phyloP scores from a whole-genome alignment of 148 eudicot genomes.

The Linanthus parryae region DNA sequence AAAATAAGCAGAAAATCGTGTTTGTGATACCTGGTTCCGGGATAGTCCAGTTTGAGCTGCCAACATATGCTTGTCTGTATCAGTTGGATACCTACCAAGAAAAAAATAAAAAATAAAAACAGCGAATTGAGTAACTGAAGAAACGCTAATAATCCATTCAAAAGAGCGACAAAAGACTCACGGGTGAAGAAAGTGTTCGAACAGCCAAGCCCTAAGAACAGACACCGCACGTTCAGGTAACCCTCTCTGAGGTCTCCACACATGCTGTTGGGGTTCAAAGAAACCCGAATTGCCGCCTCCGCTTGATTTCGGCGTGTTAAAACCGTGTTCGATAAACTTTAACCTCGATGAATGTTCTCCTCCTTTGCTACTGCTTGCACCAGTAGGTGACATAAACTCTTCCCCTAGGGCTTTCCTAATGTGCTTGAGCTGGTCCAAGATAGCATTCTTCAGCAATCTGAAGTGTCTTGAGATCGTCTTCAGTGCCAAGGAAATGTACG shows the following conservation, averaged over 20 bases:
- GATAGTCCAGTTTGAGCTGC: slow-evolving; percentile 41
- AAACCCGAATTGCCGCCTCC: slow-evolving; percentile 16
- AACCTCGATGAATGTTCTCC: slow-evolving; percentile 15
- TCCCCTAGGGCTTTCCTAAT: slow-evolving; percentile 38
- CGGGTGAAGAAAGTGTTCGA: slow-evolving; percentile 94
- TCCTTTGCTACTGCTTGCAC: slow-evolving; percentile 24
- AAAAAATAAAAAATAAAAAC: too few relatives aligned
- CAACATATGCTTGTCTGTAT: slow-evolving; percentile 41
- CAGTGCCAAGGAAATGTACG: slow-evolving; percentile 56
- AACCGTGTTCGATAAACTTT: slow-evolving; percentile 20
- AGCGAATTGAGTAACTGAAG: too few relatives aligned
- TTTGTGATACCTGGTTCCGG: slow-evolving; percentile 36
- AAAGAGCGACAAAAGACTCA: slow-evolving; percentile 45
- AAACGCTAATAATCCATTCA: too few relatives aligned
- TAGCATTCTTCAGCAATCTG: slow-evolving; percentile 52
- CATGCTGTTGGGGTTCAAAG: slow-evolving; percentile 37
- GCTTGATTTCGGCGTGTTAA: slow-evolving; percentile 18
- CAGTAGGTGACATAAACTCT: slow-evolving; percentile 20
- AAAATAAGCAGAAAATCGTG: too few relatives aligned
- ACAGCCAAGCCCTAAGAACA: slow-evolving; percentile 75
- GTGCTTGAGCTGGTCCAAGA: slow-evolving; percentile 57
- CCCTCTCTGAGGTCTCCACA: slow-evolving; percentile 94
- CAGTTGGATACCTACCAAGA: slow-evolving; percentile 36
- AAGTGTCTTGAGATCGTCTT: slow-evolving; percentile 71
- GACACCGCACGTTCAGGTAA: slow-evolving; percentile 88